Percentiles rank a stretch among this genome's conserved stretches.
phyloP scores from a whole-genome alignment of 2,329 filamentous ascomycete species.

The Colletotrichum abscissum region DNA sequence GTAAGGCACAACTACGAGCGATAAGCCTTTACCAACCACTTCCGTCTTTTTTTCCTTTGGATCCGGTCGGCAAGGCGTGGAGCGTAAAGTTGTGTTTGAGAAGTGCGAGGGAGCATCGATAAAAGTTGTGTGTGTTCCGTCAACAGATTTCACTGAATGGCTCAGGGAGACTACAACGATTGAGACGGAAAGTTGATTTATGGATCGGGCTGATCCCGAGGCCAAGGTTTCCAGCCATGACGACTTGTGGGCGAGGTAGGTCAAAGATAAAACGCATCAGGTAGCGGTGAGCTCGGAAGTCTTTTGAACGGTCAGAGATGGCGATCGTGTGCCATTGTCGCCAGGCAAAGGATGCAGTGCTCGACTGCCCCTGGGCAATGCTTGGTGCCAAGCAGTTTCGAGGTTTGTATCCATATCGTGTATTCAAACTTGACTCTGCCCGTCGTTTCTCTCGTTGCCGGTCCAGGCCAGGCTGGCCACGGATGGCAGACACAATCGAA shows the following conservation, averaged over 20 bases:
- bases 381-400: constrained; percentile 15
- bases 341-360: constrained; percentile 1
- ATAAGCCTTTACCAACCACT: background rate
- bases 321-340: background rate
- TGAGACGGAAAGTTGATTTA: background rate
- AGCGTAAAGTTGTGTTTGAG: constrained; percentile 4
- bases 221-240: background rate
- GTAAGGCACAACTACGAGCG: constrained; percentile 15
- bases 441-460: constrained; percentile 4
- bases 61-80: background rate
- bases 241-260: background rate
- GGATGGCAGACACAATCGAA: background rate
- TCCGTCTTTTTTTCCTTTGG: no score
- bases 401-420: background rate
- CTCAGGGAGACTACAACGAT: background rate
- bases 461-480: background rate
- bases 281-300: constrained; percentile 5
- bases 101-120: background rate
- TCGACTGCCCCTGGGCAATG: constrained; percentile 9
- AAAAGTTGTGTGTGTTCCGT: background rate
- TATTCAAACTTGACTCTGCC: constrained; percentile 16
- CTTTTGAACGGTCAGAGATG: background rate
- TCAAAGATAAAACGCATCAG: constrained; percentile 1
- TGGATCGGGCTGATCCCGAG: background rate
- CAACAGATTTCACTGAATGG: background rate